These are phyloP conservation scores for Fistulinella prunicolor DNA, from an alignment of 768 basidiomycete species.

Conservation along the genomic window DNA sequence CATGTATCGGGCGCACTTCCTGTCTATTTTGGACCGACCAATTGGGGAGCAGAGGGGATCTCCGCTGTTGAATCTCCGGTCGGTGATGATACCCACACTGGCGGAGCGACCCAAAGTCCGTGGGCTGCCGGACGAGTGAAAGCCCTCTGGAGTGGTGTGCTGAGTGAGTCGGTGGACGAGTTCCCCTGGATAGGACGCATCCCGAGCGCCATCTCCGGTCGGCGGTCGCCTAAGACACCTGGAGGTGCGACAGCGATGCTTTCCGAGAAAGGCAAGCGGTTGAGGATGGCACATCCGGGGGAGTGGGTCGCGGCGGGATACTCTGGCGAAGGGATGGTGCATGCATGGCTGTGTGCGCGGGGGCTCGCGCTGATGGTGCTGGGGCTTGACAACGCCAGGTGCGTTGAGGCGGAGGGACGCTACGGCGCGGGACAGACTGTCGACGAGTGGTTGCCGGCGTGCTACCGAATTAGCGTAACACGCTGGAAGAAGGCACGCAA, in stretches of 20 bases:
- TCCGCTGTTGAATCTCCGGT: conserved; percentile 10
- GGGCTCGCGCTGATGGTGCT: conserved; percentile 62
- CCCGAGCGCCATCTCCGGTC: conserved; percentile 46
- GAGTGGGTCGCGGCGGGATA: conserved; percentile 76
- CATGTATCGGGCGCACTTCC: conserved; percentile 51
- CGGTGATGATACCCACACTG: conserved; percentile 13
- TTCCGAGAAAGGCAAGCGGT: conserved; percentile 3
- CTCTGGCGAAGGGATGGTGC: conserved; percentile 71
- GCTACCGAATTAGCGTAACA: conserved; percentile 14
- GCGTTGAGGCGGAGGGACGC: conserved; percentile 11
- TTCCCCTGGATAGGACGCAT: conserved; percentile 71
- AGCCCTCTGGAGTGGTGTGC: conserved; percentile 60
- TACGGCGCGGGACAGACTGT: conserved; percentile 24
- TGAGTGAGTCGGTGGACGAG: conserved; percentile 59
- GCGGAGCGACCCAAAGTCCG: neutral
- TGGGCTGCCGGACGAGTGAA: conserved; percentile 50
- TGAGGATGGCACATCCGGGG: conserved; percentile 37
- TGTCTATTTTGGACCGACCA: conserved; percentile 47
- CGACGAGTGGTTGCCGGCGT: conserved; percentile 24
- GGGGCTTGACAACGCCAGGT: conserved; percentile 29
- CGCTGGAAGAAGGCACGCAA: conserved; percentile 14
- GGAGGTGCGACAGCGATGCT: neutral
- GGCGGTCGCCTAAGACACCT: conserved; percentile 24
- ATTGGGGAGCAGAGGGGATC: conserved; percentile 42
- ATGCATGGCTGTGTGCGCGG: conserved; percentile 62